Evolutionary conservation across 805 yeast genomes (phyloP), one percentile per base, ranked within the genome.

Genomic region (Priceomyces medius): DNA sequence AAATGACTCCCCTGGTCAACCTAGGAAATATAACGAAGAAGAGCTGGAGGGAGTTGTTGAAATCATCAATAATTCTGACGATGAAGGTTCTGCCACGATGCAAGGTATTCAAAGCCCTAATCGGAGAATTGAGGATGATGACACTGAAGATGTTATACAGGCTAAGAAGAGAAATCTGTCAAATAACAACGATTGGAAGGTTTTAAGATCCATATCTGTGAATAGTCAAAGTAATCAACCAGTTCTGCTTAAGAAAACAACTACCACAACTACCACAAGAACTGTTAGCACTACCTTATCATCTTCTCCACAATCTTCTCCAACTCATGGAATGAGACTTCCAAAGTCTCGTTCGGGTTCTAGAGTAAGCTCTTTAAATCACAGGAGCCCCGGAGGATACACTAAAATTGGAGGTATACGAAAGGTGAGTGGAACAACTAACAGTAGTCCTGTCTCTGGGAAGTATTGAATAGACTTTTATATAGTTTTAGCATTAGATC

Each of bases 1-100:
- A 4, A 77, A 78, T 49, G 88, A 88, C 38, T 88, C 97, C 2
- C 99, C 99, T 0, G 99, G 98, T 2, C 99, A 93, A 64, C 99
- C 99, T 31, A 78, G 97, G 56, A 91, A 91, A 55, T 66, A 66
- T 49, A 62, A 66, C 27, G 68, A 73, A 3, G 61, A 69, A 4
- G 58, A 56, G 7, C 50, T 47, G 37, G 48, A 60, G 3, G 51
- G 51, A 3, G 54, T 61, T 43, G 43, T 71, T 50, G 58, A 77
- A 55, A 55, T 65, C 8, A 55, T 59, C 31, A 70, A 71, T 42
- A 73, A 73, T 48, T 67, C 76, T 2, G 79, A 73, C 45, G 77
- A 71, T 20, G 78, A 73, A 40, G 48, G 44, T 14, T 40, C 39
- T 16, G 51, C 37, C 17, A 42, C 54, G 1, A 59, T 54, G 57